Evolutionary conservation across 805 yeast species (phyloP), one percentile per base, ranked within the genome.

Genomic region (Candida arabinofermentans): DNA sequence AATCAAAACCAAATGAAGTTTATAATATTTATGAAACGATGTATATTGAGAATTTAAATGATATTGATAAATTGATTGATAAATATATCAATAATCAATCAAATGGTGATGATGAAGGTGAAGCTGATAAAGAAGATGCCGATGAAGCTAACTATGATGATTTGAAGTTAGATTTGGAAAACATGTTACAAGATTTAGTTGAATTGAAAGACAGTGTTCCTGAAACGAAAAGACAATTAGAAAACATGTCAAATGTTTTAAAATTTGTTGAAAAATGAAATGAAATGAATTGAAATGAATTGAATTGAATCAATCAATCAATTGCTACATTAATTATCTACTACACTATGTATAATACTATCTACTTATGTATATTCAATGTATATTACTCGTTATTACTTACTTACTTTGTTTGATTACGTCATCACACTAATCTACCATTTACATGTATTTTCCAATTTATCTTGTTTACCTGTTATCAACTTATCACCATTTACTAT

Each of bases 1-100:
- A 77, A 37, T 69, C 69, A 16, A 65, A 74, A 10, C 89, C 88
- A 0, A 46, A 47, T 9, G 56, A 59, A 37, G 65, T 74, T 6
- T 66, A 56, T 27, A 50, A 51, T 9, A 57, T 54, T n/a, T 75
- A 70, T 48, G 62, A 64, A 35, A 57, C 36, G 12, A 23, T 63
- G 34, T 67, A 53, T 27, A 18, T 24, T 19, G 38, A 34, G 9
- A 54, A 51, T 39, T 52, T 44, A 36, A 27, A 23, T 1, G 29
- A 30, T 19, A 34, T 55, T 5, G 53, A 51, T 37, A 27, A 40
- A 16, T 17, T 45, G 8, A 30, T 51, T 9, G 37, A 42, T 24
- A 66, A 48, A 44, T 54, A 34, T 24, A 49, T 17, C 36, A 39
- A 48, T 32, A 47, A 36, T 16, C 21, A 23, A 29, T 17, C 39